These are phyloP conservation scores for Articulospora tetracladia DNA, from an alignment of 495 filamentous ascomycete genomes.

Conservation along the genomic window DNA sequence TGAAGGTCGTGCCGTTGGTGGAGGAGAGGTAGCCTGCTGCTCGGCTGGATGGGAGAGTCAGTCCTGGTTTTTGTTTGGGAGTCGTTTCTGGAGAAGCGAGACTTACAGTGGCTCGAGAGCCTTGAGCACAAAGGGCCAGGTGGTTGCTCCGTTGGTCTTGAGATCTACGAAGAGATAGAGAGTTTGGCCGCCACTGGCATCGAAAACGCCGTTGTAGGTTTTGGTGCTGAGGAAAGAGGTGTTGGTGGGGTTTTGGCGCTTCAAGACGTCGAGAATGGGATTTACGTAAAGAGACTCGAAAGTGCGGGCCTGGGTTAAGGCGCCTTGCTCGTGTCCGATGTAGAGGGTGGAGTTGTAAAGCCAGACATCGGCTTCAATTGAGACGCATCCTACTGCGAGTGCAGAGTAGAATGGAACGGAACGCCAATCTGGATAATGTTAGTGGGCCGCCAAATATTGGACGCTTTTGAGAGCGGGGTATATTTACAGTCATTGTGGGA, in stretches of 20 bases:
- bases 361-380: conserved; percentile 88
- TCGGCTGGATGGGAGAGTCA: conserved; percentile 14
- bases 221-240: conserved; percentile 32
- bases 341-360: conserved; percentile 59
- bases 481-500: conserved; percentile 80
- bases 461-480: neutral
- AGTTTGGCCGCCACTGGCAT: conserved; percentile 52
- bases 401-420: conserved; percentile 62
- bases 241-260: conserved; percentile 41
- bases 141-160: conserved; percentile 49
- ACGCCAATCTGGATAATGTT: conserved; percentile 49
- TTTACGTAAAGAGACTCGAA: conserved; percentile 61
- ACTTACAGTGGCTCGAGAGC: conserved; percentile 61
- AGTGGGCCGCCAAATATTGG: too few species aligned
- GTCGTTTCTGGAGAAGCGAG: too few species aligned
- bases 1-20: conserved; percentile 32
- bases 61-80: too few species aligned
- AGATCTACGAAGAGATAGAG: conserved; percentile 61
- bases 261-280: conserved; percentile 54
- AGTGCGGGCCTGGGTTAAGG: conserved; percentile 48
- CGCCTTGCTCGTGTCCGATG: conserved; percentile 52
- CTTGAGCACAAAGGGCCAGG: conserved; percentile 53
- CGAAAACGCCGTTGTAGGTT: conserved; percentile 54
- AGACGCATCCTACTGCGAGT: conserved; percentile 59
- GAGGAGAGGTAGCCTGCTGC: conserved; percentile 37